A percentile compares a stretch with the other conserved stretches of the same genome.
These are phyloP conservation scores for Sporothrix inflata DNA, from an alignment of 2,329 filamentous ascomycete genomes.

Conservation along the genomic window DNA sequence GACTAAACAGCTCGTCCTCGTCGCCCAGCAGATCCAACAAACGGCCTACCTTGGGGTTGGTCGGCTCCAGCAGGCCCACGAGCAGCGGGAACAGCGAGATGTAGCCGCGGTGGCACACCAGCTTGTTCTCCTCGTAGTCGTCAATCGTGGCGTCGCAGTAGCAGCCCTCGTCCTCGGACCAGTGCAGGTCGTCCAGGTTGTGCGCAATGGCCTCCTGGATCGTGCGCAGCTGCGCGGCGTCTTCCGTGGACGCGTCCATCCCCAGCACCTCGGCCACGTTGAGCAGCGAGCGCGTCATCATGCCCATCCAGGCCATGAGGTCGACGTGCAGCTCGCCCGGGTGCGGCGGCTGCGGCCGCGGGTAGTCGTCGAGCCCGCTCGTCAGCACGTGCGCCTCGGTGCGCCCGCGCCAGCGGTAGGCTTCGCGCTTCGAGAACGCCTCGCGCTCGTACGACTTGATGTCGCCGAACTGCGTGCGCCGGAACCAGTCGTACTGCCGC, in stretches of 20 bases:
- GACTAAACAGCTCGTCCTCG: conserved; percentile 85
- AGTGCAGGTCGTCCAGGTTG: conserved; percentile 93
- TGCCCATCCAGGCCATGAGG: conserved; percentile 94
- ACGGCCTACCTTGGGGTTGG: conserved; percentile 73
- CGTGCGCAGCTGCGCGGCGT: conserved; percentile 70
- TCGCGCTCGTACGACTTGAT: conserved; percentile 89
- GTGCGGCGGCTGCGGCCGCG: conserved; percentile 88
- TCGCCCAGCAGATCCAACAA: conserved; percentile 78
- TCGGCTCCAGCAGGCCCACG: conserved; percentile 73
- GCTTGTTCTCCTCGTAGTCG: conserved; percentile 84
- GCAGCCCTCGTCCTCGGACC: conserved; percentile 76
- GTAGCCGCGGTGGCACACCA: conserved; percentile 97
- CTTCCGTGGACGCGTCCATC: conserved; percentile 62
- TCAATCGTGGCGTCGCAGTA: conserved; percentile 97
- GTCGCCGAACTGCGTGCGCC: conserved; percentile 85
- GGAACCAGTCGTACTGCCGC: conserved; percentile 93
- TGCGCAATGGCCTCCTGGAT: conserved; percentile 76
- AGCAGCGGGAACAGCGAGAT: conserved; percentile 92
- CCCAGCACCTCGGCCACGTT: conserved; percentile 78
- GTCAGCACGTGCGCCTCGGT: conserved; percentile 86
- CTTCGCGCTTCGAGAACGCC: conserved; percentile 87
- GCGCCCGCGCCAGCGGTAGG: conserved; percentile 91
- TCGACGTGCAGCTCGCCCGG: conserved; percentile 95
- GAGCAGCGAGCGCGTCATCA: conserved; percentile 86
- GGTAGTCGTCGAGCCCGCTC: conserved; percentile 95